Evolutionary conservation across 2,329 filamentous ascomycete species (phyloP), one percentile per base, ranked within the genome.

Genomic region (Phialophora chinensis): DNA sequence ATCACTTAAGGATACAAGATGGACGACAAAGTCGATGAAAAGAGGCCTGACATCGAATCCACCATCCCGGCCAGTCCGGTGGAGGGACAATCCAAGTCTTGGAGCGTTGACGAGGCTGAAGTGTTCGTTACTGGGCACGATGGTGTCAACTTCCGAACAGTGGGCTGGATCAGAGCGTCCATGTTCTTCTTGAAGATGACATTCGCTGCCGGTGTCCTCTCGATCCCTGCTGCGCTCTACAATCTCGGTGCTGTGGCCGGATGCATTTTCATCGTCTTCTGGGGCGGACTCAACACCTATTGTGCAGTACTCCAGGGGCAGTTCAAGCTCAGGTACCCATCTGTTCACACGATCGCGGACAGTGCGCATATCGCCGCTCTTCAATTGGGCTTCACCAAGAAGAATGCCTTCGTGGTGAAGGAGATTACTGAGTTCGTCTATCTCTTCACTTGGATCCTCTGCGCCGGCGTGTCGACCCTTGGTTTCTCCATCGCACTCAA

Each of bases 161-260:
- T 84, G 12, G 76, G 78, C 44, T 84, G 83, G 82, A 73, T 80
- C 31, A 78, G 80, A 35, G 81, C 82, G 0, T 79, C 80, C 0
- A 78, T 84, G 50, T 82, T 84, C 59, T 83, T 84, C 66, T 73
- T 71, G 38, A 75, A 75, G 75, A 72, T 98, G 70, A 98, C 98
- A 63, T 95, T 98, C 79, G 92, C 93, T 17, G 90, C 91, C 12
- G 94, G 94, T 0, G 93, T 97, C 77, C 93, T 98, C 71, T 96
- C 94, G 20, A 87, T 84, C 12, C 82, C 82, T 0, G 78, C 79
- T 0, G 77, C 82, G 1, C 80, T 84, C 79, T 80, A 80, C 57
- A 74, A 77, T 0, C 74, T 84, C 1, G 82, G 83, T 5, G 81
- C 82, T 14, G 77, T 84, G 3, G 80, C 80, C 2, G 82, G 82